Evolutionary conservation across 2,329 filamentous ascomycete genomes (phyloP), one percentile per base, ranked within the genome.

Genomic region (Dendrostoma leiphaemia): DNA sequence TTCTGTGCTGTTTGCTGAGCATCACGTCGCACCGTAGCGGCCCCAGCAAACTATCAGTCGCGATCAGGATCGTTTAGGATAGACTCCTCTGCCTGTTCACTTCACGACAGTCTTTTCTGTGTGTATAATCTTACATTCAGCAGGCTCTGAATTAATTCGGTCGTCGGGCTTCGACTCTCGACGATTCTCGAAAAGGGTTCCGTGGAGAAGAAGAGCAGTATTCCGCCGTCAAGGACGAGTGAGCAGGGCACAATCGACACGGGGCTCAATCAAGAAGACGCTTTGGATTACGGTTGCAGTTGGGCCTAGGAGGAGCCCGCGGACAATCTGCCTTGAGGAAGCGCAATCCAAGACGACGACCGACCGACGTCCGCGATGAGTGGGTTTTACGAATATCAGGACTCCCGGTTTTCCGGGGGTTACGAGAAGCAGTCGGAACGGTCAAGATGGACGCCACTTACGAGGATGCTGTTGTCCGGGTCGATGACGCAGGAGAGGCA

Each of bases 361-460:
- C 40, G 50, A 35, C 50, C 43, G 35, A 46, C 54, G 58, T 19
- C n/a, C 55, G 35, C 52, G 34, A 69, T 64, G 67, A 67, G 67
- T 47, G 67, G 67, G 63, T 74, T 71, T 62, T 68, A 65, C 40
- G 74, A 71, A 61, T 68, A 65, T 40, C 17, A 44, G 23, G 55
- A 51, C 6, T 35, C 56, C 32, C 29, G 38, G 3, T 51, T 37
- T 41, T 62, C 63, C 35, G 57, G 54, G 35, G 64, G 66, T 23
- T 69, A 69, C 60, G 66, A 74, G 64, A 78, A 74, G 68, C 77
- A 75, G 54, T 81, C 84, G 58, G 89, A 93, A 74, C 79, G 90
- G 66, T 84, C 88, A 68, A 82, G 89, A 86, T 91, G 88, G 85
- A 89, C 90, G 58, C 89, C 89, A 15, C 79, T 94, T 52, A 90